Percentiles rank a stretch among this genome's conserved stretches.
Conservation (phyloP, 2,329 filamentous ascomycete genomes). For the Aspergillus costaricaensis region DNA sequence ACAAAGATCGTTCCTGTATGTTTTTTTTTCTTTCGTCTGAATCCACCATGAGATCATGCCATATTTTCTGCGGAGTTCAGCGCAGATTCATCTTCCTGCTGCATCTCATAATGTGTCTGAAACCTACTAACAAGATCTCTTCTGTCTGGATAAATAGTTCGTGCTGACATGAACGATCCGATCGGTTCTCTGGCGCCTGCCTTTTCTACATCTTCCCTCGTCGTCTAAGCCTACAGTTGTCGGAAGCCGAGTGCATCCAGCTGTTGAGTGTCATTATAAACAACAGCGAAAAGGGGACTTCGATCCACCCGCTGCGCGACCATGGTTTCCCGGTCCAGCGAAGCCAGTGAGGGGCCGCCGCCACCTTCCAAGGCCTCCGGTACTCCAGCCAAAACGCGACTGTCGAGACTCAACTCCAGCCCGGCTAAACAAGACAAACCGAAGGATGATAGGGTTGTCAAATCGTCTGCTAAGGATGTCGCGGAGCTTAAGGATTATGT, state of each 20-base stretch:
- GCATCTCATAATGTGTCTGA: constrained; percentile 4
- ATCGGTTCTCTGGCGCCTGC: constrained; percentile 36
- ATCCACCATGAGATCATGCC: constrained; percentile 23
- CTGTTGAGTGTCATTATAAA: not conserved
- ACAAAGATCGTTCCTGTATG: constrained; percentile 31
- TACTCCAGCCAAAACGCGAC: constrained; percentile 41
- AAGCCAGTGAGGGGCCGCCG: constrained; percentile 37
- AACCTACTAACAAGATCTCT: constrained; percentile 17
- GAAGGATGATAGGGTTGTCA: constrained; percentile 45
- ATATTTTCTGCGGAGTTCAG: not conserved
- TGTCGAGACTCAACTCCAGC: constrained; percentile 41
- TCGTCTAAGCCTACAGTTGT: constrained; percentile 26
- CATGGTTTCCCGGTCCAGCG: constrained; percentile 46
- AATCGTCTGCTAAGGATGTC: constrained; percentile 53
- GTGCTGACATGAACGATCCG: constrained; percentile 37
- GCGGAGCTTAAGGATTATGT: constrained; percentile 54
- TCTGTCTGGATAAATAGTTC: constrained; percentile 17
- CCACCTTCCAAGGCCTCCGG: constrained; percentile 39
- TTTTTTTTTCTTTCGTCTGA: constrained; percentile 18
- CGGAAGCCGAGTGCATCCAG: constrained; percentile 12
- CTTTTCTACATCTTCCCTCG: constrained; percentile 28
- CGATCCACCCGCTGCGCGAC: constrained; percentile 12
- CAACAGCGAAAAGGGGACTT: constrained; percentile 2
- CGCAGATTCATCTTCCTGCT: not conserved
- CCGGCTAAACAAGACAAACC: constrained; percentile 52